phyloP scores from a whole-genome alignment of 1,284 basidiomycete genomes.

The Pseudozyma thailandica region DNA sequence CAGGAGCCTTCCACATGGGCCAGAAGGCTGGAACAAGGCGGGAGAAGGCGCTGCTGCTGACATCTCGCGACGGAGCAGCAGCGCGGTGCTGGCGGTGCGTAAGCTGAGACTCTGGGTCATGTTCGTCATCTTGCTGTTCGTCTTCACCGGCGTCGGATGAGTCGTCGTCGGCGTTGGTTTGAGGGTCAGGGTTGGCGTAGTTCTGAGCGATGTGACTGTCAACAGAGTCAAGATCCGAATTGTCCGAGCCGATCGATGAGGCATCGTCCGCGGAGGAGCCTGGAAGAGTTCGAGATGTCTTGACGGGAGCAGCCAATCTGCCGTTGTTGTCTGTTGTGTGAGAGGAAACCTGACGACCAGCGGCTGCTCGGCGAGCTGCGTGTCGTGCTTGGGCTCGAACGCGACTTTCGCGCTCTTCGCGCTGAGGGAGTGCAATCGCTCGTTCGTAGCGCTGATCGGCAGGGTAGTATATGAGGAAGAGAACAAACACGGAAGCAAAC shows the following conservation, averaged over 20 bases:
- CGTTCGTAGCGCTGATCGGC: constrained; percentile 77
- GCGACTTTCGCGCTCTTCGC: constrained; percentile 18
- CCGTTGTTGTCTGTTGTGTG: constrained; percentile 8
- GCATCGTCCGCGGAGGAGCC: constrained; percentile 30
- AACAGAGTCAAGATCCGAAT: constrained; percentile 63
- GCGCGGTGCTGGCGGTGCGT: constrained; percentile 4
- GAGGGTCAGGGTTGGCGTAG: constrained; percentile 39
- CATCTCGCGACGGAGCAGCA: constrained; percentile 25
- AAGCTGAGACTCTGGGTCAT: constrained; percentile 31
- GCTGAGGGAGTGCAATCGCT: constrained; percentile 43
- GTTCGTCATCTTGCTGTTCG: constrained; percentile 17
- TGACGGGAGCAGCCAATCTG: constrained; percentile 17
- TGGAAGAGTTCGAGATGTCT: constrained; percentile 9
- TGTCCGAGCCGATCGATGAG: constrained; percentile 55
- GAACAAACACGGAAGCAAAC: constrained; percentile 83
- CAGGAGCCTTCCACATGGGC: constrained; percentile 65
- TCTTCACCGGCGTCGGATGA: constrained; percentile 28
- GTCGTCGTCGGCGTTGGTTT: constrained; percentile 13
- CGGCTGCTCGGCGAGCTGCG: constrained; percentile 33
- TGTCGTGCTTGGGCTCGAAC: constrained; percentile 30
- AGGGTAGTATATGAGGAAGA: constrained; percentile 94
- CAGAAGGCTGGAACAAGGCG: constrained; percentile 60
- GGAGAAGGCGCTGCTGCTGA: constrained; percentile 59
- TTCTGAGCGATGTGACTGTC: constrained; percentile 64
- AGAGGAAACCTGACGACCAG: constrained; percentile 11